Base-by-base conservation (phyloP, 805 yeast species). In the Tetrapisispora fleetii region DNA sequence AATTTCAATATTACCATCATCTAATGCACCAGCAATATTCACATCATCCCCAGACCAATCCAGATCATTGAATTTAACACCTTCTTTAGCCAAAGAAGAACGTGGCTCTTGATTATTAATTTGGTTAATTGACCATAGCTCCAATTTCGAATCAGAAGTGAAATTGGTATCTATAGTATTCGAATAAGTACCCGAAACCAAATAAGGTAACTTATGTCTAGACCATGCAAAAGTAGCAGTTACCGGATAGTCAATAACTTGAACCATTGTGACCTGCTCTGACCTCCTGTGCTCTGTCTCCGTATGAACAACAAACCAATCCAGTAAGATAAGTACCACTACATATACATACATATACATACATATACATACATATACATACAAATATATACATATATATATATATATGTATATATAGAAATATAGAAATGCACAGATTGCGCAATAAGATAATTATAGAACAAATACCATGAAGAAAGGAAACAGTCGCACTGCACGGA, bases 171-270 rank as follows among this genome's bases (percentile, higher is more conserved):
- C 96, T 58, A 93, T 84, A 14, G 96, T 95, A 8, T 98, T 98
- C 0, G 98, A 90, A n/a, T 87, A 85, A 0, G 96, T 85, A 21
- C 96, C 99, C 1, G 96, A 79, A 21, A 89, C 97, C 55, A 93
- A 64, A 47, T 78, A 67, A 17, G 97, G 97, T 52, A 80, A 68
- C 47, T 66, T 65, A 56, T 79, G 85, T 54, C 81, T 78, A 42
- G 96, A 86, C 97, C 98, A 91, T 40, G 98, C 95, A 70, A 93
- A 88, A n/a, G 95, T 82, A 46, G 96, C 90, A 14, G 96, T 86
- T 57, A 88, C 77, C 53, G 79, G 74, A 60, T 87, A 80, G 67
- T 90, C 96, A 66, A 80, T 79, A 56, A 93, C 75, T 69, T 87
- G 88, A 58, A 88, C 91, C 90, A 83, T 82, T 16, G 18, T 39